These are phyloP conservation scores for Vitis rotundifolia DNA, from an alignment of 164 flowering plant genomes.

Conservation along the genomic window DNA sequence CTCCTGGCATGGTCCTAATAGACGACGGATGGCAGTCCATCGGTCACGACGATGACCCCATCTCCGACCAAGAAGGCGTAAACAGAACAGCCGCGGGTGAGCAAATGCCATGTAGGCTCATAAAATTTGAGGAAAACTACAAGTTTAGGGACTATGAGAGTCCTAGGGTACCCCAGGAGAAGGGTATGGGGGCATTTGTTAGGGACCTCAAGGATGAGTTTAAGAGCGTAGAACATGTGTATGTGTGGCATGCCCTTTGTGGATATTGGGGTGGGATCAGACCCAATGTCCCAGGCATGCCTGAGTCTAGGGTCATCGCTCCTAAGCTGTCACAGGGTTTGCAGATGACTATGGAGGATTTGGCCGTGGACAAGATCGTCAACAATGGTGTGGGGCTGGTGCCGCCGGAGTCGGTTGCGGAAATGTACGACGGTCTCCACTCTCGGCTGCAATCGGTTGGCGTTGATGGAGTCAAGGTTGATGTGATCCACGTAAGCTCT, in stretches of 20 bases:
- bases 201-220: constrained; percentile 59
- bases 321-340: constrained; percentile 58
- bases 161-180: constrained; percentile 3
- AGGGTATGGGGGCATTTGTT: constrained; percentile 69
- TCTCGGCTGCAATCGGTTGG: constrained; percentile 58
- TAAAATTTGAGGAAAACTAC: constrained; percentile 57
- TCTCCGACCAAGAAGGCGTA: constrained; percentile 46
- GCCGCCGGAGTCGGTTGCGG: constrained; percentile 50
- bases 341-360: constrained; percentile 73
- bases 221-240: constrained; percentile 56
- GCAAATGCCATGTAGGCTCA: constrained; percentile 73
- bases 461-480: constrained; percentile 76
- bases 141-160: constrained; percentile 60
- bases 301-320: constrained; percentile 39
- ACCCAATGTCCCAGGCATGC: constrained; percentile 50
- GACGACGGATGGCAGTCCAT: constrained; percentile 88
- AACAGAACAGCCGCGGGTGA: constrained; percentile 54
- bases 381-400: constrained; percentile 69
- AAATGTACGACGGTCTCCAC: constrained; percentile 72
- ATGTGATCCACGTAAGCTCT: constrained; percentile 71
- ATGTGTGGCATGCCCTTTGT: constrained; percentile 84
- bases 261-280: constrained; percentile 87
- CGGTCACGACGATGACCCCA: constrained; percentile 50
- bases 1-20: constrained; percentile 68
- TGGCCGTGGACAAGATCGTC: constrained; percentile 77